Conservation (phyloP, 495 filamentous ascomycete species). For the Tuber melanosporum region DNA sequence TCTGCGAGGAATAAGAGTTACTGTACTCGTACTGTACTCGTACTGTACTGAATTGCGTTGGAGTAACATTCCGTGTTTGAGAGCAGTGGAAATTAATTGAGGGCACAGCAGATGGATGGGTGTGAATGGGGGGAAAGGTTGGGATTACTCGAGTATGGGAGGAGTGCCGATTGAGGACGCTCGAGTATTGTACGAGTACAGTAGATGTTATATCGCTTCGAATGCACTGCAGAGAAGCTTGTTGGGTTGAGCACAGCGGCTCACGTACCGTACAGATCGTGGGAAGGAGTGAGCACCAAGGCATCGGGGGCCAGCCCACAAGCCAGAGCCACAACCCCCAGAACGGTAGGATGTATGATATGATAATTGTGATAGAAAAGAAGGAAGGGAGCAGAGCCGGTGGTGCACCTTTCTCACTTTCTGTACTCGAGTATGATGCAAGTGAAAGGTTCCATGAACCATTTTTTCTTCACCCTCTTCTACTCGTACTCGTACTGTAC, state of each 20-base stretch:
- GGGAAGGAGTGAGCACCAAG: not conserved
- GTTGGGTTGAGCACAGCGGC: not conserved
- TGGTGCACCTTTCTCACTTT: not conserved
- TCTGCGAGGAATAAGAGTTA: not conserved
- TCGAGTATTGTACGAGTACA: too few species aligned
- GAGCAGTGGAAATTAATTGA: not conserved
- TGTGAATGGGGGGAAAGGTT: not conserved
- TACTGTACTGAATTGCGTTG: not conserved
- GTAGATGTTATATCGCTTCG: not conserved
- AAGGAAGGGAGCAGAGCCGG: not conserved
- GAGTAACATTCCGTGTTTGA: not conserved
- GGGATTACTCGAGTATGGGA: not conserved
- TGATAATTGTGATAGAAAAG: not conserved
- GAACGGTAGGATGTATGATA: not conserved
- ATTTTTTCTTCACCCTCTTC: not conserved
- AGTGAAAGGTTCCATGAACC: not conserved
- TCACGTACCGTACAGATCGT: not conserved
- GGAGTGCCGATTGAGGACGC: not conserved
- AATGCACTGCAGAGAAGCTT: not conserved
- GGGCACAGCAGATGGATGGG: not conserved
- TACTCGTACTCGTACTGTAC: not conserved
- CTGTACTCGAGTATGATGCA: too few species aligned
- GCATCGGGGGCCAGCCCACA: not conserved
- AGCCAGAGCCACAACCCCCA: not conserved
- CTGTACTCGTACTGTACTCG: too few species aligned